Evolutionary conservation across 2,329 filamentous ascomycete species (phyloP).

Genomic region (Nannizzia gypsea): DNA sequence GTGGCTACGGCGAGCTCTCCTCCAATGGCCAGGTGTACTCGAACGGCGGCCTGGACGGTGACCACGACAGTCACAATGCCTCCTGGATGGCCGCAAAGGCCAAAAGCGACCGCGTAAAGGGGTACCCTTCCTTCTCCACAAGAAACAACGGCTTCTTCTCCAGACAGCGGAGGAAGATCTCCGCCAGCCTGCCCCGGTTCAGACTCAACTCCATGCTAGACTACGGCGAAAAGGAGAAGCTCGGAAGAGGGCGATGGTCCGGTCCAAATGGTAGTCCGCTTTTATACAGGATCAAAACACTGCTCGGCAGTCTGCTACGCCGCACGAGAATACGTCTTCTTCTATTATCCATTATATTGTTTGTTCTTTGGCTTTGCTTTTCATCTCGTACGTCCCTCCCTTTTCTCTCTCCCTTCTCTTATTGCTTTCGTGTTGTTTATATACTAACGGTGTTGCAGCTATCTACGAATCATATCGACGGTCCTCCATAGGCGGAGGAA

Average conservation of each 20-base stretch:
- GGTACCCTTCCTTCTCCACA: conserved; percentile 67
- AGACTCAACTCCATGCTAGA: conserved; percentile 36
- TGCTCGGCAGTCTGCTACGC: conserved; percentile 44
- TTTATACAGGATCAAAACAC: conserved; percentile 24
- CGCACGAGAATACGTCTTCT: conserved; percentile 54
- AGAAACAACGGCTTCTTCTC: conserved; percentile 79
- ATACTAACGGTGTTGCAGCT: conserved; percentile 31
- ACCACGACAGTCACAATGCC: conserved; percentile 32
- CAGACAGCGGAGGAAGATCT: conserved; percentile 69
- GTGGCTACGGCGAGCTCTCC: conserved; percentile 40
- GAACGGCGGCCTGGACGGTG: conserved; percentile 12
- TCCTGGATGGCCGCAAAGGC: conserved; percentile 77
- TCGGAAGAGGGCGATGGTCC: conserved; percentile 48
- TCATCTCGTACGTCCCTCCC: conserved; percentile 54
- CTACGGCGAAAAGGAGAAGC: conserved; percentile 69
- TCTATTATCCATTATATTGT: conserved; percentile 47
- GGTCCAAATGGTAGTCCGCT: conserved; percentile 25
- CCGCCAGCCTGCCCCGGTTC: conserved; percentile 66
- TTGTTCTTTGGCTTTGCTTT: conserved; percentile 56
- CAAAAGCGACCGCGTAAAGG: conserved; percentile 59
- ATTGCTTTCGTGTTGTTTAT: background rate
- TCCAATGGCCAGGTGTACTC: conserved; percentile 36
- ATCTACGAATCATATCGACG: conserved; percentile 55
- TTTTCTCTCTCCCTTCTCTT: background rate
- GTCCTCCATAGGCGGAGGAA: conserved; percentile 65